phyloP scores from a whole-genome alignment of 139 green algal species.

The Mesotaenium endlicherianum region DNA sequence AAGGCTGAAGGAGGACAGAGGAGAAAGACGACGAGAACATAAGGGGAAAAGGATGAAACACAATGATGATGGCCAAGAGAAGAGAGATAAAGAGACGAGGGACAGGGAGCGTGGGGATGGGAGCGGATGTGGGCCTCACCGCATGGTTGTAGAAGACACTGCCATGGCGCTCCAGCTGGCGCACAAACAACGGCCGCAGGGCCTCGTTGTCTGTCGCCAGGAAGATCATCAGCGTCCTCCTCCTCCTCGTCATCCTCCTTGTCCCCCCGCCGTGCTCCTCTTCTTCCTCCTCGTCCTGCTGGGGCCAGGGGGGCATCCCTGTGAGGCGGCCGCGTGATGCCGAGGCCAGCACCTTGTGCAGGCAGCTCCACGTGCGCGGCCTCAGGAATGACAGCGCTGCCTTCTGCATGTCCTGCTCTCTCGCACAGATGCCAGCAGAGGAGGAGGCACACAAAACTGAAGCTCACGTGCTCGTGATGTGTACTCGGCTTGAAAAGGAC shows the following conservation, averaged over 20 bases:
- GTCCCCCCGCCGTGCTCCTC: neutral
- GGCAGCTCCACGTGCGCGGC: neutral
- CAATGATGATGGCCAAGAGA: too few relatives aligned
- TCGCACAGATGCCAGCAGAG: neutral
- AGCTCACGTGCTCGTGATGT: too few relatives aligned
- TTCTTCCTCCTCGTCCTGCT: neutral
- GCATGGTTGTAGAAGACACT: neutral
- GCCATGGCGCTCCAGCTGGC: neutral
- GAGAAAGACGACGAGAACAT: too few relatives aligned
- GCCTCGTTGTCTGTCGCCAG: slow-evolving; percentile 10
- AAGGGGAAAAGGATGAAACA: too few relatives aligned
- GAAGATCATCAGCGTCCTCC: neutral
- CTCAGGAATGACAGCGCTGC: neutral
- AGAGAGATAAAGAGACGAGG: too few relatives aligned
- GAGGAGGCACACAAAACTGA: too few relatives aligned
- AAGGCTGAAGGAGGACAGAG: too few relatives aligned
- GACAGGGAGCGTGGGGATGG: too few relatives aligned
- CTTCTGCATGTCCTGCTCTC: neutral
- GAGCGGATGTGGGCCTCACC: neutral
- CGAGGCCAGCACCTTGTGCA: neutral
- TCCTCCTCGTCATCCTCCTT: neutral
- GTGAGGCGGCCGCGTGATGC: neutral
- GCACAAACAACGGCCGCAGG: neutral
- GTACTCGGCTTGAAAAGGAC: too few relatives aligned
- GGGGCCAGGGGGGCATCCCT: neutral